Evolutionary conservation across 805 yeast genomes (phyloP).

Genomic region (Huiozyma naganishii): DNA sequence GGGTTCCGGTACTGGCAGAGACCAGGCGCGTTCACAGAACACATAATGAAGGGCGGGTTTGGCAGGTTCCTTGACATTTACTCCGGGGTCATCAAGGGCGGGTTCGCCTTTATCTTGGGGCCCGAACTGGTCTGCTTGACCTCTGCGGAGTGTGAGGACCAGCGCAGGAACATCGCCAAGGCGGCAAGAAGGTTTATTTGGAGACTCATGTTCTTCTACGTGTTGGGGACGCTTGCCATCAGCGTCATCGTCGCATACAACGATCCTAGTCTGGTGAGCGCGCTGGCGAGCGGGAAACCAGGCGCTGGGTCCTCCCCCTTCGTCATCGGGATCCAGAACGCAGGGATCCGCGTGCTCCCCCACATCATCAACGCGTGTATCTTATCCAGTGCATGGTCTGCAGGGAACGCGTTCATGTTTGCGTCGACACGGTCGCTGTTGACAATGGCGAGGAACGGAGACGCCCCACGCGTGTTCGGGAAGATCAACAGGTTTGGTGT

Average conservation of each 20-base stretch:
- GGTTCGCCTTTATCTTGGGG: conserved; percentile 51
- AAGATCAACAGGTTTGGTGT: conserved; percentile 45
- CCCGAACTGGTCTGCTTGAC: conserved; percentile 54
- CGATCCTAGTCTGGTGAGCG: conserved; percentile 38
- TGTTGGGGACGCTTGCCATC: conserved; percentile 44
- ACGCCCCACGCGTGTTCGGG: conserved; percentile 39
- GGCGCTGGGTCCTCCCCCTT: conserved; percentile 60
- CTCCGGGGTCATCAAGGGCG: conserved; percentile 53
- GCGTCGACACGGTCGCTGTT: conserved; percentile 43
- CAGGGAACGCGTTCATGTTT: conserved; percentile 41
- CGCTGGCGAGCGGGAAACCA: conserved; percentile 38
- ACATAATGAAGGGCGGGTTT: conserved; percentile 40
- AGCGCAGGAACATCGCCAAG: conserved; percentile 50
- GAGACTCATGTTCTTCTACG: conserved; percentile 52
- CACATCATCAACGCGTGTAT: conserved; percentile 54
- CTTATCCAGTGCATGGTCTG: conserved; percentile 46
- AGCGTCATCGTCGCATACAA: conserved; percentile 50
- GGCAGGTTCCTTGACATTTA: conserved; percentile 57
- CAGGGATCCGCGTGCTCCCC: conserved; percentile 49
- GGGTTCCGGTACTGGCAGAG: conserved; percentile 61
- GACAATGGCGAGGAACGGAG: conserved; percentile 35
- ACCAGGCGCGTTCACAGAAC: conserved; percentile 48
- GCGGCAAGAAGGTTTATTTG: conserved; percentile 51
- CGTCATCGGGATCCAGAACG: conserved; percentile 52
- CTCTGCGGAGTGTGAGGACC: conserved; percentile 49